Evolutionary conservation across 1,284 basidiomycete genomes (phyloP).

Genomic region (Melampsora medusae): DNA sequence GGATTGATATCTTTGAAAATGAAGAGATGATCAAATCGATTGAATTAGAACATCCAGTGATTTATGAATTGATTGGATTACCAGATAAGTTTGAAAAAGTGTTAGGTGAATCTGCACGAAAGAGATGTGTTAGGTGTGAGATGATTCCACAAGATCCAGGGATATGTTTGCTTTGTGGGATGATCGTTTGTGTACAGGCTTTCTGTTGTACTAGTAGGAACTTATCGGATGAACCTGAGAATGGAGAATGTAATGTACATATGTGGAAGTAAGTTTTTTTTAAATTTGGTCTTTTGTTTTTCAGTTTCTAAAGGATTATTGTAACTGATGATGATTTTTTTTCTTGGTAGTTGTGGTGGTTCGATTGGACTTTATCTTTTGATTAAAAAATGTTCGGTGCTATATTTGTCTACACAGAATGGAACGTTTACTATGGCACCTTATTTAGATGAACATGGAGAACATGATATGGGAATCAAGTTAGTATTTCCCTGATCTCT

Average conservation of each 20-base stretch:
- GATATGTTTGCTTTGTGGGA: conserved; percentile 86
- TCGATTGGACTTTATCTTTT: conserved; percentile 85
- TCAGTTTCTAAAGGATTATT: background rate
- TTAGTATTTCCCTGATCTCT: conserved; percentile 55
- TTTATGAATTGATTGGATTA: conserved; percentile 79
- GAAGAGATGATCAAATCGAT: conserved; percentile 58
- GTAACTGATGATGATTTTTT: conserved; percentile 41
- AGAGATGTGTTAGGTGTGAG: conserved; percentile 71
- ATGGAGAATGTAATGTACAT: conserved; percentile 92
- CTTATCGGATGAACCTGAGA: conserved; percentile 59
- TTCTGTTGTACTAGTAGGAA: conserved; percentile 84
- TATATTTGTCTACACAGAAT: conserved; percentile 86
- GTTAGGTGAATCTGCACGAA: conserved; percentile 69
- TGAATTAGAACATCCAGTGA: conserved; percentile 74
- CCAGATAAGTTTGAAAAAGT: conserved; percentile 79
- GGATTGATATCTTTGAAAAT: conserved; percentile 52
- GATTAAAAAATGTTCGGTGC: conserved; percentile 82
- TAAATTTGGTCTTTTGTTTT: background rate
- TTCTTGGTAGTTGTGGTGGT: conserved; percentile 72
- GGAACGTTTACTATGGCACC: conserved; percentile 86
- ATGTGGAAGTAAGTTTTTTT: conserved; percentile 72
- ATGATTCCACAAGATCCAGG: conserved; percentile 81
- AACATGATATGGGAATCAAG: conserved; percentile 89
- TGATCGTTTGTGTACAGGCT: conserved; percentile 83
- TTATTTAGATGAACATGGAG: conserved; percentile 91